Evolutionary conservation across 208 protist species (phyloP).

Genomic region (Novymonas esmeraldas): DNA sequence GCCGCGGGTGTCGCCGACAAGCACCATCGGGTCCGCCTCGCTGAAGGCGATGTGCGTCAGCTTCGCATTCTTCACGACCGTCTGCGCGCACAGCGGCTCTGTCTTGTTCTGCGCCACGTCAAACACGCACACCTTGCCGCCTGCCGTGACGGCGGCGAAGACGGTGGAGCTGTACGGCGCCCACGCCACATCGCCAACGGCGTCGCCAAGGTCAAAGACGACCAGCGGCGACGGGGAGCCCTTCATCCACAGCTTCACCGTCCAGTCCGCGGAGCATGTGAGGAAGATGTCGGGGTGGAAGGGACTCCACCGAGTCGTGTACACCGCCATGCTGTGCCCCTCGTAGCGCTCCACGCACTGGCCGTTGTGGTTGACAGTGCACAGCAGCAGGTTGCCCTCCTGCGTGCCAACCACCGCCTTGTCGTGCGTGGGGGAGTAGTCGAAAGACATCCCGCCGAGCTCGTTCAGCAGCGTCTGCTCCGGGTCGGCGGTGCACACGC

Average conservation of each 20-base stretch:
- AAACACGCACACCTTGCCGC: conserved; percentile 95
- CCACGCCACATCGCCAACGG: conserved; percentile 97
- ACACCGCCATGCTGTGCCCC: conserved; percentile 94
- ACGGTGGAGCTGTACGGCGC: conserved; percentile 96
- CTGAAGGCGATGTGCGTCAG: conserved; percentile 97
- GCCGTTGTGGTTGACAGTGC: conserved; percentile 96
- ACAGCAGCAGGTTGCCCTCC: conserved; percentile 95
- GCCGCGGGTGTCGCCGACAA: conserved; percentile 97
- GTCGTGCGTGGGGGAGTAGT: conserved; percentile 92
- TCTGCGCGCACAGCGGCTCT: conserved; percentile 95
- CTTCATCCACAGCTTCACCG: conserved; percentile 96
- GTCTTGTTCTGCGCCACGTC: conserved; percentile 95
- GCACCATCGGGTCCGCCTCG: conserved; percentile 88
- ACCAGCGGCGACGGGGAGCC: conserved; percentile 84
- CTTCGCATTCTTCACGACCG: conserved; percentile 97
- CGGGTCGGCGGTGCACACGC: conserved; percentile 70
- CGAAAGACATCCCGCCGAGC: conserved; percentile 96
- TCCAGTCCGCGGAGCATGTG: conserved; percentile 97
- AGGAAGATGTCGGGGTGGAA: conserved; percentile 96
- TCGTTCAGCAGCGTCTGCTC: conserved; percentile 88
- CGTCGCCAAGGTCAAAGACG: conserved; percentile 96
- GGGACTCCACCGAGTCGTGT: conserved; percentile 95
- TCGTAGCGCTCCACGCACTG: conserved; percentile 95
- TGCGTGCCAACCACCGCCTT: conserved; percentile 96
- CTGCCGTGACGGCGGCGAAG: conserved; percentile 96